Conservation (phyloP, 371 early-diverging fungal genomes). For the Dinochytrium kinnereticum region DNA sequence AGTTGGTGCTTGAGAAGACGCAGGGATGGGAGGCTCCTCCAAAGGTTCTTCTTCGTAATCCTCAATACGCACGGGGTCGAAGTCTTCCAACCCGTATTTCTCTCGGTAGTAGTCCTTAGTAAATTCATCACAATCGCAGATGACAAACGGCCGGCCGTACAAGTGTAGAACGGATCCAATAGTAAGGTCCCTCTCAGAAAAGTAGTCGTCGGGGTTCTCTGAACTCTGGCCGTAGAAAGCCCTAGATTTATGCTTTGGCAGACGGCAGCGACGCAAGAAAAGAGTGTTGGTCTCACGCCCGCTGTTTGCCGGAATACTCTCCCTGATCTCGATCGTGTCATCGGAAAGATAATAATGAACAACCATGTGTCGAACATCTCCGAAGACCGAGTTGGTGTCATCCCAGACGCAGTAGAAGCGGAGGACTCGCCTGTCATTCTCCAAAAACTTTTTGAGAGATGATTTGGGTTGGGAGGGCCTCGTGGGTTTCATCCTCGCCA, state of each 20-base stretch:
- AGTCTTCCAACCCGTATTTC: conserved; percentile 51
- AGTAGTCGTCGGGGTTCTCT: conserved; percentile 46
- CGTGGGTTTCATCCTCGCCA: conserved; percentile 54
- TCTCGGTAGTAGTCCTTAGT: conserved; percentile 57
- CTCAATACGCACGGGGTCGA: conserved; percentile 55
- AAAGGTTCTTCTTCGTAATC: conserved; percentile 42
- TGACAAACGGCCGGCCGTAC: conserved; percentile 60
- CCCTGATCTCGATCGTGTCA: conserved; percentile 62
- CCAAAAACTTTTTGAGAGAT: conserved; percentile 59
- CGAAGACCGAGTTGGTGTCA: conserved; percentile 59
- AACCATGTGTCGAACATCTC: conserved; percentile 61
- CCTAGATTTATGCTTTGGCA: conserved; percentile 50
- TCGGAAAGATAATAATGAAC: conserved; percentile 62
- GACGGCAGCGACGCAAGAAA: conserved; percentile 52
- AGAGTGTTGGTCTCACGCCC: conserved; percentile 56
- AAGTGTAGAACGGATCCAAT: conserved; percentile 58
- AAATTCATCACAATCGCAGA: conserved; percentile 66
- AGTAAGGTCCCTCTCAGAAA: conserved; percentile 54
- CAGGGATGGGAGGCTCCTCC: conserved; percentile 11
- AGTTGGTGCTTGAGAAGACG: conserved; percentile 6
- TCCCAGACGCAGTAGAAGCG: conserved; percentile 67
- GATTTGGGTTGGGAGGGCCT: conserved; percentile 51
- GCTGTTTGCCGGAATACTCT: conserved; percentile 55
- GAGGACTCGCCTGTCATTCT: conserved; percentile 63
- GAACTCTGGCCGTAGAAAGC: conserved; percentile 34